Evolutionary conservation across 257 asterid genomes (phyloP).

Genomic region (Fraxinus excelsior): DNA sequence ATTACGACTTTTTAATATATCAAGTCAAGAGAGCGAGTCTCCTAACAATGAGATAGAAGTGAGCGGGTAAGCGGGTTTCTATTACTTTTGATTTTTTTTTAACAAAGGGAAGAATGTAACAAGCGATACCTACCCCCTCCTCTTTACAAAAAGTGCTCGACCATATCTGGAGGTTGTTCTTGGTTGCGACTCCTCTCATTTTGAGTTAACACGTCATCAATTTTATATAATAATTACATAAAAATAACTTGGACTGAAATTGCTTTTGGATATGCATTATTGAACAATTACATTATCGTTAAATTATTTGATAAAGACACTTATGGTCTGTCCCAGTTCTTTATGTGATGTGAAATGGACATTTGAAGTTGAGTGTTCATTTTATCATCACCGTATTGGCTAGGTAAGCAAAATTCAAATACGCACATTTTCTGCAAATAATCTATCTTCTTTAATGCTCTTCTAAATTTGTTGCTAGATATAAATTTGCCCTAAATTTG

Average conservation of each 20-base stretch:
- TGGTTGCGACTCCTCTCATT: no score
- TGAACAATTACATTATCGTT: not conserved
- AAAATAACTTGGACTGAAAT: not conserved
- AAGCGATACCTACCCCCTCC: not conserved
- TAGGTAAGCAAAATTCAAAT: not conserved
- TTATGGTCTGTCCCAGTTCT: slow-evolving; percentile 2
- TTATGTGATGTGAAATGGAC: not conserved
- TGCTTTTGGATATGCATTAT: not conserved
- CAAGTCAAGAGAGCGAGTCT: no score
- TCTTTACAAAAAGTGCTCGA: not conserved
- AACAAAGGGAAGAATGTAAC: not conserved
- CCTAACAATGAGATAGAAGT: no score
- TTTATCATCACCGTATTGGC: not conserved
- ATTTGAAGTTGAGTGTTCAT: not conserved
- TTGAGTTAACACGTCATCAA: no score
- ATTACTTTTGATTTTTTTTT: no score
- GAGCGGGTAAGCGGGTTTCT: no score
- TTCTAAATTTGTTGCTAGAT: not conserved
- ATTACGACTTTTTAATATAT: no score
- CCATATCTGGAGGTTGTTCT: no score
- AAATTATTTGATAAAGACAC: not conserved
- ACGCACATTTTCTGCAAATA: not conserved
- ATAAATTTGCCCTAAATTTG: not conserved
- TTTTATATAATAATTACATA: not conserved
- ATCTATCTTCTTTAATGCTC: slow-evolving; percentile 3